These are phyloP conservation scores for Echites panduratus DNA, from an alignment of 257 asterid species.

Conservation along the genomic window DNA sequence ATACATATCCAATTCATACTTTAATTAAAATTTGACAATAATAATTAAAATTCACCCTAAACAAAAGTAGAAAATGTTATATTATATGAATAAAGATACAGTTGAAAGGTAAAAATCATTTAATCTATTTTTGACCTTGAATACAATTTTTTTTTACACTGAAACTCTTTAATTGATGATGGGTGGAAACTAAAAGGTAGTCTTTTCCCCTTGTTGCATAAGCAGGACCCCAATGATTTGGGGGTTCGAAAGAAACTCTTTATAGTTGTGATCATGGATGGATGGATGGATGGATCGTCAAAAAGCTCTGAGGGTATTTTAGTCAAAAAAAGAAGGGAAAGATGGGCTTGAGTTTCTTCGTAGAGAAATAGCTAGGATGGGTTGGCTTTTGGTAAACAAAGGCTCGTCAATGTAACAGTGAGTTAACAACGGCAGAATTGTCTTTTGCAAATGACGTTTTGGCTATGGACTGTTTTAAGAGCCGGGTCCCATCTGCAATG, in stretches of 20 bases:
- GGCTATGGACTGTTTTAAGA: not conserved
- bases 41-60: too few relatives aligned
- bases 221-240: not conserved
- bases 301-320: not conserved
- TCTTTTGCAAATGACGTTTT: constrained; percentile 7
- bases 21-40: too few relatives aligned
- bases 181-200: not conserved
- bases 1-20: too few relatives aligned
- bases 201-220: not conserved
- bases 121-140: too few relatives aligned
- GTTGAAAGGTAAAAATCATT: not conserved
- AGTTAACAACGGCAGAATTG: constrained; percentile 11
- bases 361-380: not conserved
- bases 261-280: not conserved
- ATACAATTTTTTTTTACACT: too few relatives aligned
- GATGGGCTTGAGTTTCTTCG: not conserved
- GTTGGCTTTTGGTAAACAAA: not conserved
- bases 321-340: not conserved
- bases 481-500: not conserved
- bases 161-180: not conserved
- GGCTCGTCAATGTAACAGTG: constrained; percentile 8
- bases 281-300: not conserved
- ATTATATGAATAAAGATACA: too few relatives aligned
- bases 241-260: not conserved
- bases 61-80: too few relatives aligned